These are phyloP conservation scores for Phragmites australis DNA, from an alignment of 176 grass and related monocot genomes.

Conservation along the genomic window DNA sequence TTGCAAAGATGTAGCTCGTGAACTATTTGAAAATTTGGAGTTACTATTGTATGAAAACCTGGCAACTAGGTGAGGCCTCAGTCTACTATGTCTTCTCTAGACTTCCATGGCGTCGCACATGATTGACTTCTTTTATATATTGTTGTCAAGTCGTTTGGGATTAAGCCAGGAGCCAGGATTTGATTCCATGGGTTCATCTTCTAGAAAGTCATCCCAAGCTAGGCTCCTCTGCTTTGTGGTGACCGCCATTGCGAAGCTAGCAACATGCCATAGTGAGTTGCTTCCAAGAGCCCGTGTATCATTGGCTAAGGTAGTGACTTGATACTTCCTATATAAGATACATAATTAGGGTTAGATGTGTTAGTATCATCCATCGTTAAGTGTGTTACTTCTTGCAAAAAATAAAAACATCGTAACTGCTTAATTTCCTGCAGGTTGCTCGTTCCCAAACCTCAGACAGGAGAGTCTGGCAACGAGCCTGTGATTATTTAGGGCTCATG, in stretches of 20 bases:
- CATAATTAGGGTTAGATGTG: slow-evolving; percentile 18
- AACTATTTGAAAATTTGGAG: slow-evolving; percentile 91
- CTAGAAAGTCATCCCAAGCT: slow-evolving; percentile 71
- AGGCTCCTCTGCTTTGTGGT: slow-evolving; percentile 96
- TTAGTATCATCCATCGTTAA: slow-evolving; percentile 1
- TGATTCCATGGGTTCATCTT: slow-evolving; percentile 62
- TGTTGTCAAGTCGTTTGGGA: slow-evolving; percentile 64
- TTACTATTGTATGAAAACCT: slow-evolving; percentile 91
- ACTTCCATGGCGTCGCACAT: background rate
- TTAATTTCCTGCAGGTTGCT: slow-evolving; percentile 58
- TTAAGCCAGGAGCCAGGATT: slow-evolving; percentile 71
- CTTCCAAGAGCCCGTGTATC: slow-evolving; percentile 82
- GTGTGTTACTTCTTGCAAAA: slow-evolving; percentile 16
- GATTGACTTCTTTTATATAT: slow-evolving; percentile 43
- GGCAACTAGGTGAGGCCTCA: slow-evolving; percentile 64
- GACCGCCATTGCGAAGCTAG: slow-evolving; percentile 88
- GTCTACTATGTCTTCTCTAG: background rate
- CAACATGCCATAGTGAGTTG: slow-evolving; percentile 88
- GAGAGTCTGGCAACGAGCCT: slow-evolving; percentile 80
- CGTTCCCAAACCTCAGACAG: slow-evolving; percentile 74
- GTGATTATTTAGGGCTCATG: slow-evolving; percentile 94
- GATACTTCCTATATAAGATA: slow-evolving; percentile 12
- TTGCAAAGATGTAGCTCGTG: slow-evolving; percentile 85
- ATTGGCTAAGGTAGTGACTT: slow-evolving; percentile 69
- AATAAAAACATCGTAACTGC: background rate